Conservation (phyloP, 2,329 filamentous ascomycete genomes). For the Dryadomyces quercivorus region DNA sequence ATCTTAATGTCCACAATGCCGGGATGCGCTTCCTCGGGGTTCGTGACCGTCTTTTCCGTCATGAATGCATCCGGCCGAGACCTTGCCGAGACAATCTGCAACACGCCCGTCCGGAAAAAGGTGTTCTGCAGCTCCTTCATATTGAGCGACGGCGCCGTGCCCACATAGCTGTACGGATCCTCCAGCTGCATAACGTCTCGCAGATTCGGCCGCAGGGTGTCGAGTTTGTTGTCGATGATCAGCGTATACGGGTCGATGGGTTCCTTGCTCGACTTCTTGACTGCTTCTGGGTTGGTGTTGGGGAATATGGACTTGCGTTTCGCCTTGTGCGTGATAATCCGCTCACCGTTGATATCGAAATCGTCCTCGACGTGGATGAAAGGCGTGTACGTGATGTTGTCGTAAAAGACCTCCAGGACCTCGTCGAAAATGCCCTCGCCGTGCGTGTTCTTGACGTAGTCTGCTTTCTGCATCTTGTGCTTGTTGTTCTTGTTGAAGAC, state of each 20-base stretch:
- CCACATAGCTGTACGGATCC: constrained; percentile 81
- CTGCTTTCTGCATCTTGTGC: constrained; percentile 91
- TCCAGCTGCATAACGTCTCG: constrained; percentile 89
- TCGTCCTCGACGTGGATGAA: constrained; percentile 98
- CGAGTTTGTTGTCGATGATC: constrained; percentile 81
- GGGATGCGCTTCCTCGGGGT: constrained; percentile 75
- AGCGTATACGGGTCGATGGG: constrained; percentile 91
- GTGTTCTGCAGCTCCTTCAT: constrained; percentile 72
- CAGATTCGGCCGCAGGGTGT: constrained; percentile 68
- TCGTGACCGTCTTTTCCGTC: constrained; percentile 71
- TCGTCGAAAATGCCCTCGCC: constrained; percentile 90
- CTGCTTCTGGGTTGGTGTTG: constrained; percentile 48
- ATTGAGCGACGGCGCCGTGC: constrained; percentile 63
- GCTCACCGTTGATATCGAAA: constrained; percentile 64
- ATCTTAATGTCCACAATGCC: constrained; percentile 96
- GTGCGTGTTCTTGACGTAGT: constrained; percentile 90
- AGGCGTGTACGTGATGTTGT: constrained; percentile 96
- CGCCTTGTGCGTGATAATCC: constrained; percentile 57
- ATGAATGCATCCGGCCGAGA: constrained; percentile 94
- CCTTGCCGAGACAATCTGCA: constrained; percentile 89
- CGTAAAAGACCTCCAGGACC: constrained; percentile 90
- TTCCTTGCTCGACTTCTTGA: constrained; percentile 58
- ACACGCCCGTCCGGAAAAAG: constrained; percentile 80
- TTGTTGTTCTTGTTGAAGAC: constrained; percentile 99
- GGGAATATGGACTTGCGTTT: constrained; percentile 61